Percentiles rank a stretch among this genome's conserved stretches.
phyloP scores from a whole-genome alignment of 225 moss, liverwort and hornwort genomes.

The Marchantia polymorpha region DNA sequence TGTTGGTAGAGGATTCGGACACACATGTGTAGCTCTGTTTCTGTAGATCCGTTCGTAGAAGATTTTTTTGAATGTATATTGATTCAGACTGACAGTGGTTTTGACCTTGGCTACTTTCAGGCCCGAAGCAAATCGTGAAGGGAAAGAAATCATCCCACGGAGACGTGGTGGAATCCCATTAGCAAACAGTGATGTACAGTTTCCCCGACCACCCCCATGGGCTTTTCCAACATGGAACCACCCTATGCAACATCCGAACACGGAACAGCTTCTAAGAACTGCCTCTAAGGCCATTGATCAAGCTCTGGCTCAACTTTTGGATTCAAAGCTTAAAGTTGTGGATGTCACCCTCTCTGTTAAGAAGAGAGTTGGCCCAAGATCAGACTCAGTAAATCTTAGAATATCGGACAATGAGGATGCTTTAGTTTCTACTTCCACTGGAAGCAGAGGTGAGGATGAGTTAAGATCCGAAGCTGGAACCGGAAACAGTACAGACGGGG shows the following conservation, averaged over 20 bases:
- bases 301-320: conserved; percentile 92
- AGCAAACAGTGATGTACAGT: conserved; percentile 83
- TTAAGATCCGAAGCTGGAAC: conserved; percentile 10
- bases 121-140: conserved; percentile 55
- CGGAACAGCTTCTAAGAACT: conserved; percentile 84
- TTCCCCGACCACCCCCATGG: conserved; percentile 96
- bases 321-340: conserved; percentile 94
- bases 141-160: conserved; percentile 44
- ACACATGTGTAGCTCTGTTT: too few relatives aligned
- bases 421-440: not conserved
- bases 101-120: conserved; percentile 41
- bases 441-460: not conserved
- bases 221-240: conserved; percentile 88
- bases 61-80: too few relatives aligned
- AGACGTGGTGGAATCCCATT: conserved; percentile 82
- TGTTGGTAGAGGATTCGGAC: too few relatives aligned
- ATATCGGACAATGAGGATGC: conserved; percentile 17
- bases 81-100: not conserved
- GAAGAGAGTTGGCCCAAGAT: conserved; percentile 27
- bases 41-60: too few relatives aligned
- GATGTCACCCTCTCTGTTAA: conserved; percentile 81
- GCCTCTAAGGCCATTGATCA: conserved; percentile 95
- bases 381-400: conserved; percentile 28
- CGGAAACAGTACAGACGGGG: conserved; percentile 1
- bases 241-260: conserved; percentile 78